Percentiles rank a stretch among this genome's conserved stretches.
Conservation (phyloP, 495 filamentous ascomycete genomes). For the Articulospora tetracladia region DNA sequence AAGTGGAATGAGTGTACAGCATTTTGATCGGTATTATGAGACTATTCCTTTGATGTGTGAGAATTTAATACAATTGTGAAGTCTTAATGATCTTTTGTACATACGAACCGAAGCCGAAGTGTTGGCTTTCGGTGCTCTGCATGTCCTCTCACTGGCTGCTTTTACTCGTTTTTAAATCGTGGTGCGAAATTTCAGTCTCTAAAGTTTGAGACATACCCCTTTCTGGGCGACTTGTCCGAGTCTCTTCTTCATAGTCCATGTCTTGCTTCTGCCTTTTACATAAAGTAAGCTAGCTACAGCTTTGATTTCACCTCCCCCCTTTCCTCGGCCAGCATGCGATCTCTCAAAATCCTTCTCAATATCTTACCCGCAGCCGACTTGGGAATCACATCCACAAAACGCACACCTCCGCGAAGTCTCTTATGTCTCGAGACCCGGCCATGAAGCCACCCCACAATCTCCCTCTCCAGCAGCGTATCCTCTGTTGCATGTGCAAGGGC, state of each 20-base stretch:
- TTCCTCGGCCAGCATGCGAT: conserved; percentile 27
- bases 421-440: conserved; percentile 54
- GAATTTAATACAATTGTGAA: too few species aligned
- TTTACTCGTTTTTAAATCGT: too few species aligned
- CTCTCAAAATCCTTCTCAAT: conserved; percentile 59
- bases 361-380: conserved; percentile 87
- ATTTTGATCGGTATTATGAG: conserved; percentile 20
- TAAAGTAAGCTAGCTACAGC: background rate
- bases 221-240: too few species aligned
- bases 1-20: background rate
- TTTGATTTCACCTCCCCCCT: conserved; percentile 17
- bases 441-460: conserved; percentile 60
- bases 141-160: too few species aligned
- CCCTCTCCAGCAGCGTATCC: conserved; percentile 41
- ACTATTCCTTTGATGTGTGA: background rate
- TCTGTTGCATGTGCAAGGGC: conserved; percentile 41
- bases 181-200: too few species aligned
- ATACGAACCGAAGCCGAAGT: too few species aligned
- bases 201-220: too few species aligned
- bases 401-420: conserved; percentile 72
- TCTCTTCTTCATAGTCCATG: too few species aligned
- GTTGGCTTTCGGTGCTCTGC: too few species aligned
- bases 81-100: too few species aligned
- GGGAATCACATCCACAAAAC: conserved; percentile 75
- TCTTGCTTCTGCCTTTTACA: too few species aligned